Evolutionary conservation across 2,329 filamentous ascomycete genomes (phyloP).

Genomic region (Ceratocystis cacaofunesta): DNA sequence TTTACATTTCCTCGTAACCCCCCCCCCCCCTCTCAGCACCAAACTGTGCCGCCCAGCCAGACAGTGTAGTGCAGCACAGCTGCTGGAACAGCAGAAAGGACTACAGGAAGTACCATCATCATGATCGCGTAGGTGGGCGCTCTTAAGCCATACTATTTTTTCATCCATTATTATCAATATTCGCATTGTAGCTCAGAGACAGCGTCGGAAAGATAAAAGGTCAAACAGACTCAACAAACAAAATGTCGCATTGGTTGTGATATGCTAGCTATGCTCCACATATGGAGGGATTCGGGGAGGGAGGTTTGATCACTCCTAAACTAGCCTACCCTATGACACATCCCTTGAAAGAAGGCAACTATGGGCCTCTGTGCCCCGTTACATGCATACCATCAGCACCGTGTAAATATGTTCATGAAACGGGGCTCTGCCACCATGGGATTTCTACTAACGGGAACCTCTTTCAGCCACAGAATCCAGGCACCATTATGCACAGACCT

Average conservation of each 20-base stretch:
- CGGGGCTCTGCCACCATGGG: too few relatives aligned
- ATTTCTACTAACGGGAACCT: too few relatives aligned
- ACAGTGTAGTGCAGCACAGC: neutral
- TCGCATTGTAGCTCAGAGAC: neutral
- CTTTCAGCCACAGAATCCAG: slow-evolving; percentile 4
- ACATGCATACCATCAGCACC: neutral
- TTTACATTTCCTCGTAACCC: too few relatives aligned
- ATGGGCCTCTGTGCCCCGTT: neutral
- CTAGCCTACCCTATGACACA: neutral
- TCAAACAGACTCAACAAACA: neutral
- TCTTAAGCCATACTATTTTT: neutral
- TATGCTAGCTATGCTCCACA: too few relatives aligned
- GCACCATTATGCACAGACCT: neutral
- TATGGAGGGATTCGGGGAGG: too few relatives aligned
- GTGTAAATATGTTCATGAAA: too few relatives aligned
- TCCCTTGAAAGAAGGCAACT: too few relatives aligned
- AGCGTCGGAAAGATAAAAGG: neutral
- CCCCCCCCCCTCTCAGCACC: too few relatives aligned
- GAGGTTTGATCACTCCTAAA: too few relatives aligned
- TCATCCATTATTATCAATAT: neutral
- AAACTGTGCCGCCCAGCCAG: neutral
- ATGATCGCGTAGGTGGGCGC: neutral
- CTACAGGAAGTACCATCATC: neutral
- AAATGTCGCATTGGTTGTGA: neutral
- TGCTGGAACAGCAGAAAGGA: neutral